Conservation (phyloP, 2,329 filamentous ascomycete genomes). For the Emmonsiellopsis sp. region DNA sequence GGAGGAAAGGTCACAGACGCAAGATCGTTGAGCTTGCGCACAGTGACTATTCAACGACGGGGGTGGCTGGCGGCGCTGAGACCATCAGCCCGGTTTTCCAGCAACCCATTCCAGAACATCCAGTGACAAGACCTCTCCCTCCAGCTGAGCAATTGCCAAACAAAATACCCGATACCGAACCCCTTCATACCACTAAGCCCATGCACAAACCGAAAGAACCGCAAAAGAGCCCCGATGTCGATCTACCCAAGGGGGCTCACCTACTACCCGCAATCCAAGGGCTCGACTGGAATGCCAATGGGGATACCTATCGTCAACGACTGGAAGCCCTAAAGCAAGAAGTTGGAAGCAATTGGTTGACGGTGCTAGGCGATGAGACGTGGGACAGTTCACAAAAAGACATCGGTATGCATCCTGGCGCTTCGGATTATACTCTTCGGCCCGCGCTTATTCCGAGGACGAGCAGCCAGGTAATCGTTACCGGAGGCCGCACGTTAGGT, state of each 20-base stretch:
- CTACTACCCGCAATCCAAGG: conserved; percentile 17
- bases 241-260: conserved; percentile 6
- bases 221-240: conserved; percentile 1
- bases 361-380: conserved; percentile 68
- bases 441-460: conserved; percentile 25
- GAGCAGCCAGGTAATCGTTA: conserved; percentile 31
- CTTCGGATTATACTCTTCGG: conserved; percentile 24
- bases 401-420: conserved; percentile 19
- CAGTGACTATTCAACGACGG: conserved; percentile 20
- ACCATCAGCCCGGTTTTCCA: background rate
- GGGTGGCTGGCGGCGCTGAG: background rate
- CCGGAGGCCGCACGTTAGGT: conserved; percentile 29
- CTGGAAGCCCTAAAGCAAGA: conserved; percentile 78
- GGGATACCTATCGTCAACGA: conserved; percentile 76
- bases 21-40: conserved; percentile 50
- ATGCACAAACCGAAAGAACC: background rate
- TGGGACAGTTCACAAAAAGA: conserved; percentile 35
- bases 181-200: background rate
- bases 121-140: background rate
- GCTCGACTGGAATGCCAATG: conserved; percentile 40
- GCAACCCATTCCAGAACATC: background rate
- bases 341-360: conserved; percentile 80
- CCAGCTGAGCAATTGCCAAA: background rate
- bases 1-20: conserved; percentile 43
- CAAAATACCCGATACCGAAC: background rate